Percentiles rank a stretch among this genome's conserved stretches.
These are phyloP conservation scores for Candida xiaguanensis DNA, from an alignment of 805 yeast genomes.

Conservation along the genomic window DNA sequence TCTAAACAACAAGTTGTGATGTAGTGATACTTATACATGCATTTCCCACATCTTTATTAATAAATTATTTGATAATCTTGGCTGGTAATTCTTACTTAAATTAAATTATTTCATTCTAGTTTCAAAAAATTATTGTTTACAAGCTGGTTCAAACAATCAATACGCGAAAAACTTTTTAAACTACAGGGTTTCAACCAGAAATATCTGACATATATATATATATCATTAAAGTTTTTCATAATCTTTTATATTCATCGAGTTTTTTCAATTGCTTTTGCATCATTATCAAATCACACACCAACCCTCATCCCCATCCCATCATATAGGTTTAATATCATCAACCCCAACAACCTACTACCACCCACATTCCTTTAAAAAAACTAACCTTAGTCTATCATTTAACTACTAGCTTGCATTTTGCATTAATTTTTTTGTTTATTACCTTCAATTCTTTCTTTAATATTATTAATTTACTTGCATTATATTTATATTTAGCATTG, in stretches of 20 bases:
- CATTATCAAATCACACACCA: too few relatives aligned
- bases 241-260: too few relatives aligned
- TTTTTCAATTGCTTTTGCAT: too few relatives aligned
- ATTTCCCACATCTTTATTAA: too few relatives aligned
- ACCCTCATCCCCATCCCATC: too few relatives aligned
- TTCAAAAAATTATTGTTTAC: not conserved
- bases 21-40: too few relatives aligned
- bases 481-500: not conserved
- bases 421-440: not conserved
- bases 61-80: too few relatives aligned
- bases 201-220: not conserved
- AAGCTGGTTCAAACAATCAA: not conserved
- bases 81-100: not conserved
- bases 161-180: too few relatives aligned
- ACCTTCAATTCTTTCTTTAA: not conserved
- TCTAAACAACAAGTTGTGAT: too few relatives aligned
- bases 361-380: not conserved
- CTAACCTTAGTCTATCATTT: conserved; percentile 2
- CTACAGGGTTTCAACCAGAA: not conserved
- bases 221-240: too few relatives aligned
- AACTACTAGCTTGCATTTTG: not conserved
- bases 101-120: not conserved
- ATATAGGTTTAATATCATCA: not conserved
- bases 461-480: conserved; percentile 2
- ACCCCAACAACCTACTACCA: not conserved